Evolutionary conservation across 176 grass and related monocot genomes (phyloP).

Genomic region (Triticum timopheevii): DNA sequence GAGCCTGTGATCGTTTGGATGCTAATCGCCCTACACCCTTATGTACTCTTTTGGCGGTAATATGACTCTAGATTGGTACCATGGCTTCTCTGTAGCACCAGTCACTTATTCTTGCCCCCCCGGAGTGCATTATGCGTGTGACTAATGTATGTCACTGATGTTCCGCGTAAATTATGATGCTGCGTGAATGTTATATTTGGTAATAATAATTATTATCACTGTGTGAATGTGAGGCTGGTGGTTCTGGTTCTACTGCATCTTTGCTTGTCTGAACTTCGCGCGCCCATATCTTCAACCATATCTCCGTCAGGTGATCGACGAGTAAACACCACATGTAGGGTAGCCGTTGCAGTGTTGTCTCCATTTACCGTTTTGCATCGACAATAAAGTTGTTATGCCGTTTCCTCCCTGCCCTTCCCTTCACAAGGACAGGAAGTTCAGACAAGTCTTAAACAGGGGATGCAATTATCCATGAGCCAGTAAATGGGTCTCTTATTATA

Average conservation of each 20-base stretch:
- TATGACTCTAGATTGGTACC: not conserved
- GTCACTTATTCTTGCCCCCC: not conserved
- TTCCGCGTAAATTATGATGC: not conserved
- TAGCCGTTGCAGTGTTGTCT: too few species aligned
- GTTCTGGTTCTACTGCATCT: not conserved
- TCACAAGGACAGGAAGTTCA: too few species aligned
- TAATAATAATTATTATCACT: not conserved
- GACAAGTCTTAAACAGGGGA: not conserved
- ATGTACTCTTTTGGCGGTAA: not conserved
- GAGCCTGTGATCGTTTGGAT: not conserved
- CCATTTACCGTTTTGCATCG: too few species aligned
- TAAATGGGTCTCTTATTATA: too few species aligned
- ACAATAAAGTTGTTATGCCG: too few species aligned
- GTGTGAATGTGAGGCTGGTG: not conserved
- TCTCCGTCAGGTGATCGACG: not conserved
- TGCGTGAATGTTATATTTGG: too few species aligned
- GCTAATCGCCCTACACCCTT: not conserved
- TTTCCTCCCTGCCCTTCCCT: too few species aligned
- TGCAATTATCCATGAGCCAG: too few species aligned
- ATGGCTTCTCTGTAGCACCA: not conserved
- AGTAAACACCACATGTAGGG: not conserved
- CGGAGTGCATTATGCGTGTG: not conserved
- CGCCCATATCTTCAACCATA: not conserved
- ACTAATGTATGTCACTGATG: not conserved
- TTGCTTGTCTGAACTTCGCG: not conserved